phyloP scores from a whole-genome alignment of 2,329 filamentous ascomycete species.

The Dothistroma septosporum region DNA sequence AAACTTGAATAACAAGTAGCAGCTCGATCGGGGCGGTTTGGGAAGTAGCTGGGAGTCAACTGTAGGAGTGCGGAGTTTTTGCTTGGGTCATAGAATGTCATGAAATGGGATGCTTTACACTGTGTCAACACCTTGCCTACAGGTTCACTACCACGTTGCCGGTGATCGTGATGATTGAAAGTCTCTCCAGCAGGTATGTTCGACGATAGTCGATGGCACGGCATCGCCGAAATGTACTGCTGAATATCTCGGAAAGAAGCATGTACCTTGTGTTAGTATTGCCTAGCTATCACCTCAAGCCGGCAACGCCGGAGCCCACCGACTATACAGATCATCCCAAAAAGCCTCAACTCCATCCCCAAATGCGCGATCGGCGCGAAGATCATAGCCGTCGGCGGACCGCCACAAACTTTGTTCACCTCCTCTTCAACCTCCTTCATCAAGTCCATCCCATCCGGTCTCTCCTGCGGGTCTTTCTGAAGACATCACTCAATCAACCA shows the following conservation, averaged over 20 bases:
- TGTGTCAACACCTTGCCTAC: not conserved
- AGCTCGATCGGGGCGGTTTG: not conserved
- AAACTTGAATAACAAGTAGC: not conserved
- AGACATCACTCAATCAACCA: not conserved
- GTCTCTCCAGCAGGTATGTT: not conserved
- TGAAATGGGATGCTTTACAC: not conserved
- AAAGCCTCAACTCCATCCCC: not conserved
- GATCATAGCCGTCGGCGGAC: not conserved
- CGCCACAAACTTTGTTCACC: not conserved
- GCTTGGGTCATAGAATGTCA: not conserved
- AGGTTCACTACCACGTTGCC: not conserved
- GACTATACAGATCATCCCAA: slow-evolving; percentile 2
- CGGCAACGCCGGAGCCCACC: not conserved
- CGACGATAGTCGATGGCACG: too few relatives aligned
- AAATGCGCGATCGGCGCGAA: not conserved
- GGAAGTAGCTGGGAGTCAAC: not conserved
- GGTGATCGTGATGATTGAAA: not conserved
- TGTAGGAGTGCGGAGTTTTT: not conserved
- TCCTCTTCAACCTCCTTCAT: not conserved
- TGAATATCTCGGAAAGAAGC: not conserved
- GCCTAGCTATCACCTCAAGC: not conserved
- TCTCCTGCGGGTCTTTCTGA: not conserved
- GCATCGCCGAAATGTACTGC: too few relatives aligned
- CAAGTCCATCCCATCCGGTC: not conserved
- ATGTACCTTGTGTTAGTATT: not conserved